Percentiles rank a stretch among this genome's conserved stretches.
Conservation (phyloP, 2,329 filamentous ascomycete species). For the Ceratocystiopsis minuta region DNA sequence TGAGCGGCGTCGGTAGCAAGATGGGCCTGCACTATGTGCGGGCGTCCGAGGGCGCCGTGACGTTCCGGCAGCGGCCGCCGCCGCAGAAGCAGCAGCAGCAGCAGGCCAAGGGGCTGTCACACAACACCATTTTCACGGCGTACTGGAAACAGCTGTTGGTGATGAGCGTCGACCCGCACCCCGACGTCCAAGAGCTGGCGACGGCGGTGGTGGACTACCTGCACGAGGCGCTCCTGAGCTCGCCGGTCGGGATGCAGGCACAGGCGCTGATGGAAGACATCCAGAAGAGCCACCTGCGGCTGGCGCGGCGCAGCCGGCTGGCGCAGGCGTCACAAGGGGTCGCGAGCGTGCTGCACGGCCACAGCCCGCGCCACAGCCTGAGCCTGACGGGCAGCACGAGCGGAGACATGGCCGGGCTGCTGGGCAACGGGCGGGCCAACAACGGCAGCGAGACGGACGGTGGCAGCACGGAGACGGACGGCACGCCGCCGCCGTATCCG, state of each 20-base stretch:
- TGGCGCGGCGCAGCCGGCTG: constrained; percentile 23
- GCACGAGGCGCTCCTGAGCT: constrained; percentile 59
- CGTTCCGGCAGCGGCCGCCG: constrained; percentile 14
- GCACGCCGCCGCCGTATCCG: constrained; percentile 24
- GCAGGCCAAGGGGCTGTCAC: constrained; percentile 43
- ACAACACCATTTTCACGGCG: constrained; percentile 80
- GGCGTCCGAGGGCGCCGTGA: constrained; percentile 16
- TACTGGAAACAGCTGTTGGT: constrained; percentile 90
- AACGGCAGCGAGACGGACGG: not conserved
- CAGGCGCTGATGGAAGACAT: constrained; percentile 62
- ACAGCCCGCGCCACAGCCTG: not conserved
- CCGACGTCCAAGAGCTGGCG: constrained; percentile 76
- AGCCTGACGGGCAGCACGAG: not conserved
- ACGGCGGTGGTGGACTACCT: constrained; percentile 74
- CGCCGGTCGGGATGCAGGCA: constrained; percentile 52
- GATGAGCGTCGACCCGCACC: constrained; percentile 83
- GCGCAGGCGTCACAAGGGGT: constrained; percentile 25
- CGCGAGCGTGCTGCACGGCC: constrained; percentile 17
- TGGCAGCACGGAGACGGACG: constrained; percentile 10
- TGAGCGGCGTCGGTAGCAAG: constrained; percentile 37
- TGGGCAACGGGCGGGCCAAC: too few species aligned
- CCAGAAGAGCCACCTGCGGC: constrained; percentile 28
- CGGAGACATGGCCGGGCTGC: not conserved
- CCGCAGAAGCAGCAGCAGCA: constrained; percentile 39
- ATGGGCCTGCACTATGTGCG: constrained; percentile 45